phyloP scores from a whole-genome alignment of 2,329 filamentous ascomycete species.

The Boeremia lycopersici region DNA sequence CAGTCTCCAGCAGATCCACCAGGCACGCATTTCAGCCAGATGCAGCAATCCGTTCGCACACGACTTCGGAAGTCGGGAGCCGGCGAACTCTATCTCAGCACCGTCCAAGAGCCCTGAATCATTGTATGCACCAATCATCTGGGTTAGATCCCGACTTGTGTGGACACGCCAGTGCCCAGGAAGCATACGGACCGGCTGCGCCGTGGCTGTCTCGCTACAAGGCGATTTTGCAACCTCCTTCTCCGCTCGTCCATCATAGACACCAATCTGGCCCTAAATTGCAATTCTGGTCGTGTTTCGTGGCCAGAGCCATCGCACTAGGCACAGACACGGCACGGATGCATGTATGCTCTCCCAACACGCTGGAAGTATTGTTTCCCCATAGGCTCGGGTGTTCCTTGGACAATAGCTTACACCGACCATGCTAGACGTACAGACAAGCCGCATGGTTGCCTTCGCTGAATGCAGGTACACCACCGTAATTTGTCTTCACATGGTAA shows the following conservation, averaged over 20 bases:
- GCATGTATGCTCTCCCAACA: neutral
- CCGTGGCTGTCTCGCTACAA: neutral
- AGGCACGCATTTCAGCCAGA: conserved; percentile 2
- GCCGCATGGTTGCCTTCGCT: neutral
- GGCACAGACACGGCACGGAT: neutral
- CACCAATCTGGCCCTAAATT: neutral
- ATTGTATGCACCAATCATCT: conserved; percentile 1
- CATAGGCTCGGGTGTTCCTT: neutral
- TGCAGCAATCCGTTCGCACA: neutral
- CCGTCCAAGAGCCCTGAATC: neutral
- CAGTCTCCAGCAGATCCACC: neutral
- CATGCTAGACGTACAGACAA: neutral
- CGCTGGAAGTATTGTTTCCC: neutral
- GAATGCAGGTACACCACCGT: conserved; percentile 6
- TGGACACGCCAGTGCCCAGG: neutral
- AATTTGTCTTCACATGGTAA: neutral
- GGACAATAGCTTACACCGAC: conserved; percentile 2
- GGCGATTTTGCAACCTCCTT: neutral
- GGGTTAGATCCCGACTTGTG: conserved; percentile 3
- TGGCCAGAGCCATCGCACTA: neutral
- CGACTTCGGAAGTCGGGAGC: neutral
- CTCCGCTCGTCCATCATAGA: neutral
- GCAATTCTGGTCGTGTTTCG: neutral
- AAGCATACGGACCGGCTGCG: neutral
- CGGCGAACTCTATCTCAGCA: neutral